Evolutionary conservation across 306 rosid species (phyloP).

Genomic region (Trifolium fragiferum): DNA sequence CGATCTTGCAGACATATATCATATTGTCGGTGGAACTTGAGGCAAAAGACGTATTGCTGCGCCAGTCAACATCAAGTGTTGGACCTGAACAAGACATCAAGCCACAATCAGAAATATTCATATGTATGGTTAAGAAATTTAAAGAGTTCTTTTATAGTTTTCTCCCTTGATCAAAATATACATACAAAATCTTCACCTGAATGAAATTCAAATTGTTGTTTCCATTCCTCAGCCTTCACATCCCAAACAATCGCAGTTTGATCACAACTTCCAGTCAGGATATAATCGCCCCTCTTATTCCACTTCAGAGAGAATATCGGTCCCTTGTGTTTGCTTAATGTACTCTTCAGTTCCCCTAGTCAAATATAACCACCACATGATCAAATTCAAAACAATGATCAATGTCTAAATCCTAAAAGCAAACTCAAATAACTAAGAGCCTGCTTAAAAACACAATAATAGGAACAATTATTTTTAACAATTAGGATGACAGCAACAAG

Average conservation of each 20-base stretch:
- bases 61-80: slow-evolving; percentile 97
- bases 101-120: slow-evolving; percentile 30
- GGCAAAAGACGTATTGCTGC: slow-evolving; percentile 87
- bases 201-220: slow-evolving; percentile 94
- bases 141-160: neutral
- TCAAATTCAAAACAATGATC: slow-evolving; percentile 20
- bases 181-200: slow-evolving; percentile 57
- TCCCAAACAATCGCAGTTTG: slow-evolving; percentile 98
- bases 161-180: slow-evolving; percentile 14
- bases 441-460: neutral
- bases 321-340: slow-evolving; percentile 85
- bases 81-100: slow-evolving; percentile 70
- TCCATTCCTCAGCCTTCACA: slow-evolving; percentile 83
- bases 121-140: slow-evolving; percentile 26
- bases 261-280: slow-evolving; percentile 95
- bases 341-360: slow-evolving; percentile 83
- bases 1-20: slow-evolving; percentile 93
- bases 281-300: slow-evolving; percentile 95
- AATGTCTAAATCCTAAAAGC: slow-evolving; percentile 9
- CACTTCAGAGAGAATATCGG: slow-evolving; percentile 94
- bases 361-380: slow-evolving; percentile 42
- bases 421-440: slow-evolving; percentile 26
- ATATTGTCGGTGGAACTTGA: slow-evolving; percentile 86
- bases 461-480: slow-evolving; percentile 8
- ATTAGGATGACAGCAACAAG: slow-evolving; percentile 30